These are phyloP conservation scores for Pyrus communis DNA, from an alignment of 306 rosid genomes.

Conservation along the genomic window DNA sequence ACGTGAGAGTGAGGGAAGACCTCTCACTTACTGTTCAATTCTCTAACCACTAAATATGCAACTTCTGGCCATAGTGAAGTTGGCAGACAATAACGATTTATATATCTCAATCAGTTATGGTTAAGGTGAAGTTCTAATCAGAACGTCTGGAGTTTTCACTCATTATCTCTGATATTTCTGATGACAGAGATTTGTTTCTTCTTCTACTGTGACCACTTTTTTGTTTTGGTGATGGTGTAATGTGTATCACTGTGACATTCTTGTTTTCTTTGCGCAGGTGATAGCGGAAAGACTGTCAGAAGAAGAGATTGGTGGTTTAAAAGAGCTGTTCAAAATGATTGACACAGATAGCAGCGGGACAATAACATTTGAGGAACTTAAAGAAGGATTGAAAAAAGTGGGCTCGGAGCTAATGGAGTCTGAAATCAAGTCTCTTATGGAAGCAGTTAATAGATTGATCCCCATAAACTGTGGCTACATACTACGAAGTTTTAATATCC, in stretches of 20 bases:
- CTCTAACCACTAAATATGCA: too few species aligned
- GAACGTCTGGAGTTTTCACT: not conserved
- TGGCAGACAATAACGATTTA: not conserved
- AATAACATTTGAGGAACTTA: slow-evolving; percentile 83
- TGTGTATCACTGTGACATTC: not conserved
- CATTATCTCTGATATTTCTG: not conserved
- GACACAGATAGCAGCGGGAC: slow-evolving; percentile 79
- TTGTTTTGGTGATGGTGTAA: not conserved
- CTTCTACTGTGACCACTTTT: not conserved
- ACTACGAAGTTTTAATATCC: not conserved
- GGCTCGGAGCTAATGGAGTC: slow-evolving; percentile 84
- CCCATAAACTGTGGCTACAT: slow-evolving; percentile 3
- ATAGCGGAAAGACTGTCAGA: slow-evolving; percentile 87
- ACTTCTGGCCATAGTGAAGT: not conserved
- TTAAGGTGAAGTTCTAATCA: not conserved
- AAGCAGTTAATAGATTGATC: slow-evolving; percentile 50
- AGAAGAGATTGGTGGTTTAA: slow-evolving; percentile 90
- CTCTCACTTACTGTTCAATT: not conserved
- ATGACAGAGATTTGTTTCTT: not conserved
- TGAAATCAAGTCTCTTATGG: slow-evolving; percentile 82
- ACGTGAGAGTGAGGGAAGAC: not conserved
- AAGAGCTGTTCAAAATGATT: slow-evolving; percentile 82
- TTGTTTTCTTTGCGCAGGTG: slow-evolving; percentile 37
- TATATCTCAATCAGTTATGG: not conserved
- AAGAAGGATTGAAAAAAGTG: slow-evolving; percentile 63